Evolutionary conservation across 352 stramenopile species (phyloP).

Genomic region (Globisporangium viniferum): DNA sequence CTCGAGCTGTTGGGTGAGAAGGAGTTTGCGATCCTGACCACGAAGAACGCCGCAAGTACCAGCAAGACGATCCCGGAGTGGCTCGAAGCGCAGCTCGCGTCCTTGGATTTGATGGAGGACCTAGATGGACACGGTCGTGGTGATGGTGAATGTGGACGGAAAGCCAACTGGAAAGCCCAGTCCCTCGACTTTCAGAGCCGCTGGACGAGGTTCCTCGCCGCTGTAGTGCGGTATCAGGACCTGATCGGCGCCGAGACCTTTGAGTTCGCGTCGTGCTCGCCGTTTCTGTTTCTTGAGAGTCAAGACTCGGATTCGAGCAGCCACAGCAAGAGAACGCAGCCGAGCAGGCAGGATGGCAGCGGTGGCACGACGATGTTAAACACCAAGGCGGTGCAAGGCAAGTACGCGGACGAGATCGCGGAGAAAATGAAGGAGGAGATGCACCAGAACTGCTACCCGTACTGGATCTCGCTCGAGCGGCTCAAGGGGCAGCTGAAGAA

Average conservation of each 20-base stretch:
- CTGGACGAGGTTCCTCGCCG: constrained; percentile 26
- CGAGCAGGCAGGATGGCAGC: not conserved
- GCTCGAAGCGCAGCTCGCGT: constrained; percentile 24
- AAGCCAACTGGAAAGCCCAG: constrained; percentile 5
- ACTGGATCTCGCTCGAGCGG: constrained; percentile 36
- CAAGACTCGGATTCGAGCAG: not conserved
- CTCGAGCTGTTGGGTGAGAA: constrained; percentile 10
- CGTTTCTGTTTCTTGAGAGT: constrained; percentile 30
- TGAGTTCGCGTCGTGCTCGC: constrained; percentile 46
- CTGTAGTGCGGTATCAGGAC: constrained; percentile 35
- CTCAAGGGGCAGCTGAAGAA: constrained; percentile 36
- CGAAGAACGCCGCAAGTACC: not conserved
- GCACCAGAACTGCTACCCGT: constrained; percentile 35
- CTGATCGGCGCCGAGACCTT: constrained; percentile 35
- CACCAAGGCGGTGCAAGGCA: constrained; percentile 28
- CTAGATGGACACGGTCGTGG: not conserved
- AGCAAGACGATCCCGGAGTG: constrained; percentile 34
- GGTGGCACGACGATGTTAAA: constrained; percentile 13
- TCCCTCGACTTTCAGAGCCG: constrained; percentile 28
- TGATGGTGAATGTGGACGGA: not conserved
- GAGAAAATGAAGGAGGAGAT: constrained; percentile 51
- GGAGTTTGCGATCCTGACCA: constrained; percentile 4
- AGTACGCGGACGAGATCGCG: constrained; percentile 45
- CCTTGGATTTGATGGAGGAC: constrained; percentile 1
- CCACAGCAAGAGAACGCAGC: not conserved